A percentile compares a stretch with the other conserved stretches of the same genome.
These are phyloP conservation scores for Eruca vesicaria DNA, from an alignment of 441 rosid genomes.

Conservation along the genomic window DNA sequence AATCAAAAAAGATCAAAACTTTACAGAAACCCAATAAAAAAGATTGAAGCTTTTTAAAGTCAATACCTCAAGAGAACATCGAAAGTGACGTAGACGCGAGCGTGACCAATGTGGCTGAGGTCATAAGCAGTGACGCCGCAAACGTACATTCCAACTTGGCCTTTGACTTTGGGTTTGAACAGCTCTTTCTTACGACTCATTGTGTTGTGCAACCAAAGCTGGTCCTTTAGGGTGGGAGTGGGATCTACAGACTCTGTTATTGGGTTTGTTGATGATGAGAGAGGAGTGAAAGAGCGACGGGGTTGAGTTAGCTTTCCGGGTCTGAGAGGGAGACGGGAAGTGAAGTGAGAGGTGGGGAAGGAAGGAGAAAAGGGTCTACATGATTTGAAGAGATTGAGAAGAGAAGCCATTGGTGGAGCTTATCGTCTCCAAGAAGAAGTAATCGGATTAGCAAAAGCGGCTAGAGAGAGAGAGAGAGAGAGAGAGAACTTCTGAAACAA, in stretches of 20 bases:
- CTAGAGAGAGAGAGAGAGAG: constrained; percentile 11
- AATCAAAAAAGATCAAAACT: constrained; percentile 30
- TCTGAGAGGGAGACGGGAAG: constrained; percentile 2
- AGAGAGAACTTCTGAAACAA: not conserved
- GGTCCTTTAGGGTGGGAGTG: not conserved
- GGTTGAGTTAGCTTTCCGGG: constrained; percentile 21
- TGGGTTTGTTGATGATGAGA: constrained; percentile 24
- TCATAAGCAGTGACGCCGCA: constrained; percentile 98
- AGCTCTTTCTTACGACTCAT: constrained; percentile 73
- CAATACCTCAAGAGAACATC: constrained; percentile 77
- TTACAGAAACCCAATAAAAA: not conserved
- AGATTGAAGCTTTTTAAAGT: not conserved
- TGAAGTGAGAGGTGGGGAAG: constrained; percentile 19
- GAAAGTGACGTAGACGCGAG: constrained; percentile 84
- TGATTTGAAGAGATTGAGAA: constrained; percentile 44
- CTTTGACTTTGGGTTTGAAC: constrained; percentile 67
- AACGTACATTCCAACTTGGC: constrained; percentile 92
- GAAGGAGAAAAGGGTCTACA: constrained; percentile 41
- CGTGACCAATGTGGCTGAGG: constrained; percentile 94
- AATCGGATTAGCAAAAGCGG: constrained; percentile 23
- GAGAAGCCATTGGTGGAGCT: constrained; percentile 43
- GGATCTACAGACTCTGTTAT: constrained; percentile 13
- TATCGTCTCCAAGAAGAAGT: not conserved
- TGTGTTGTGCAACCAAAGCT: constrained; percentile 74
- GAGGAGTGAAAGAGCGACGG: constrained; percentile 40